phyloP scores from a whole-genome alignment of 352 stramenopile genomes.

The Phytophthora foliorum region DNA sequence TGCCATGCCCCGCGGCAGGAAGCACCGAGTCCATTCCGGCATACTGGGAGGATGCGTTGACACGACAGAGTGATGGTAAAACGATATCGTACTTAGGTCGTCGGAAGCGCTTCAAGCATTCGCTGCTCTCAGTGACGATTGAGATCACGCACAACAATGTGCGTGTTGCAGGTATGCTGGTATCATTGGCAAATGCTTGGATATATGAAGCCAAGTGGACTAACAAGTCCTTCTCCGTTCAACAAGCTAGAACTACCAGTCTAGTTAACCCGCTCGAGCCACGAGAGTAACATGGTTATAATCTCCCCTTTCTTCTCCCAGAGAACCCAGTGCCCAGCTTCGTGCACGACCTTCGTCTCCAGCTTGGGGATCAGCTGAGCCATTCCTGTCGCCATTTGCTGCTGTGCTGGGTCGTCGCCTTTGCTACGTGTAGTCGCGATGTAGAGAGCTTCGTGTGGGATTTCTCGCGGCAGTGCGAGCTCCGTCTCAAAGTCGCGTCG shows the following conservation, averaged over 20 bases:
- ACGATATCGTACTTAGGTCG: too few species aligned
- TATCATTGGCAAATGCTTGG: too few species aligned
- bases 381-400: background rate
- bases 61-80: slow-evolving; percentile 23
- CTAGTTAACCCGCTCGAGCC: slow-evolving; percentile 35
- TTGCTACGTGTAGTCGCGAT: background rate
- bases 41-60: slow-evolving; percentile 15
- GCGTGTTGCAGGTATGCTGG: too few species aligned
- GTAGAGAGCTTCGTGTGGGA: background rate
- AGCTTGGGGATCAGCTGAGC: background rate
- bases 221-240: background rate
- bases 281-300: slow-evolving; percentile 26
- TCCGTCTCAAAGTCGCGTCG: slow-evolving; percentile 53
- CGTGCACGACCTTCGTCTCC: background rate
- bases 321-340: background rate
- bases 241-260: background rate
- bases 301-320: background rate
- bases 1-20: slow-evolving; percentile 15
- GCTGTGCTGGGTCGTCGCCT: background rate
- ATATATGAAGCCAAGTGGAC: too few species aligned
- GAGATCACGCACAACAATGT: background rate
- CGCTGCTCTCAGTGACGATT: slow-evolving; percentile 19
- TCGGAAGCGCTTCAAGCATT: too few species aligned
- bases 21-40: slow-evolving; percentile 22
- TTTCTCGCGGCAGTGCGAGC: slow-evolving; percentile 1